phyloP scores from a whole-genome alignment of 2,329 filamentous ascomycete genomes.

The Clonostachys byssicola region DNA sequence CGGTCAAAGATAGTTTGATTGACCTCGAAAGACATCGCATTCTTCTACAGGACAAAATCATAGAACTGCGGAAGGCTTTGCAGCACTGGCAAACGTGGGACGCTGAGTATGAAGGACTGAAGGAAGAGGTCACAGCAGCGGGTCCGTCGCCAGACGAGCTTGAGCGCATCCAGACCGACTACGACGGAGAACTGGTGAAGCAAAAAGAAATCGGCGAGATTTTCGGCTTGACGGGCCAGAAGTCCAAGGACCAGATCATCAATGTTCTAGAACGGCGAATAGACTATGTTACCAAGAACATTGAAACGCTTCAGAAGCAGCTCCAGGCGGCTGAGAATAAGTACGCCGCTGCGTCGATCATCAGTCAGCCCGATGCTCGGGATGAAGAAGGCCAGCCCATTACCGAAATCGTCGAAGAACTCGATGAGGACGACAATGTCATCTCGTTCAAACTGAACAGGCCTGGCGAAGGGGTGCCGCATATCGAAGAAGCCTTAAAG shows the following conservation, averaged over 20 bases:
- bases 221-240: constrained; percentile 20
- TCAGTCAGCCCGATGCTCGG: constrained; percentile 55
- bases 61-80: constrained; percentile 66
- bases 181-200: constrained; percentile 59
- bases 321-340: constrained; percentile 66
- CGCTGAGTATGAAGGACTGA: constrained; percentile 84
- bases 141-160: constrained; percentile 44
- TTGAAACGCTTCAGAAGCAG: constrained; percentile 69
- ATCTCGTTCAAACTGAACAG: constrained; percentile 61
- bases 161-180: constrained; percentile 49
- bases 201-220: constrained; percentile 50
- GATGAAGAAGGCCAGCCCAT: constrained; percentile 72
- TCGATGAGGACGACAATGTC: constrained; percentile 88
- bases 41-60: constrained; percentile 71
- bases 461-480: constrained; percentile 63
- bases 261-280: constrained; percentile 65
- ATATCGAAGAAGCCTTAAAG: constrained; percentile 67
- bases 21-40: constrained; percentile 72
- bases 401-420: constrained; percentile 86
- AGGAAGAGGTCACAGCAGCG: constrained; percentile 67
- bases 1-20: constrained; percentile 47
- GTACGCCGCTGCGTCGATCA: constrained; percentile 57
- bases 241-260: constrained; percentile 44
- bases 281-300: constrained; percentile 86
- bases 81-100: constrained; percentile 90